A percentile compares a stretch with the other conserved stretches of the same genome.
These are phyloP conservation scores for Dendrocalamus latiflorus DNA, from an alignment of 202 grass and related monocot genomes.

Conservation along the genomic window DNA sequence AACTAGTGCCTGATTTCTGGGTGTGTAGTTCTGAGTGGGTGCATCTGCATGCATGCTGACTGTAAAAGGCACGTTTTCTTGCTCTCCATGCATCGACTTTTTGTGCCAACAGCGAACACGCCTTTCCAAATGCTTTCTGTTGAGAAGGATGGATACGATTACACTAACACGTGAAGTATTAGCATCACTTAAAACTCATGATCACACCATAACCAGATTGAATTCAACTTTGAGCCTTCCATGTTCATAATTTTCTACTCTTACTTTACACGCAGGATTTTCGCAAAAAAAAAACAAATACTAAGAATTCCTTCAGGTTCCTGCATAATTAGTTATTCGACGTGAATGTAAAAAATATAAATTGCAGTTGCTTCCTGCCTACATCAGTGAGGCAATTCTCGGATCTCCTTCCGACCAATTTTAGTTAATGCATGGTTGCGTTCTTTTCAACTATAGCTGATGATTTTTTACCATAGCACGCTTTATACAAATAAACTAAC, in stretches of 20 bases:
- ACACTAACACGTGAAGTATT: background rate
- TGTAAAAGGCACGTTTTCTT: slow-evolving; percentile 17
- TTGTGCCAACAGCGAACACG: background rate
- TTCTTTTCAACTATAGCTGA: no score
- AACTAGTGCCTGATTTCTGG: background rate
- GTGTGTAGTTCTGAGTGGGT: background rate
- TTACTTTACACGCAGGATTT: background rate
- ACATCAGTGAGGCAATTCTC: no score
- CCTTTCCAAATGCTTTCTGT: background rate
- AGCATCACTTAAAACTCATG: background rate
- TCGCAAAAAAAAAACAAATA: background rate
- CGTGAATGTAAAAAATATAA: no score
- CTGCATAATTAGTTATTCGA: no score
- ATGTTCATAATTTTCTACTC: background rate
- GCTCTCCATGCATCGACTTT: background rate
- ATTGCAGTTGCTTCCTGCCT: no score
- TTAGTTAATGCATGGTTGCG: no score
- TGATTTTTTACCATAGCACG: no score
- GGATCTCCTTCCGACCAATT: no score
- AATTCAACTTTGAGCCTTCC: background rate
- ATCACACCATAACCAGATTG: background rate
- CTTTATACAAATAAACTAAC: no score
- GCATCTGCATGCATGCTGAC: slow-evolving; percentile 15
- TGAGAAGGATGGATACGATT: background rate
- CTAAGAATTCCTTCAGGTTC: no score